phyloP scores from a whole-genome alignment of 2,329 filamentous ascomycete genomes.

The Bipolaris oryzae region DNA sequence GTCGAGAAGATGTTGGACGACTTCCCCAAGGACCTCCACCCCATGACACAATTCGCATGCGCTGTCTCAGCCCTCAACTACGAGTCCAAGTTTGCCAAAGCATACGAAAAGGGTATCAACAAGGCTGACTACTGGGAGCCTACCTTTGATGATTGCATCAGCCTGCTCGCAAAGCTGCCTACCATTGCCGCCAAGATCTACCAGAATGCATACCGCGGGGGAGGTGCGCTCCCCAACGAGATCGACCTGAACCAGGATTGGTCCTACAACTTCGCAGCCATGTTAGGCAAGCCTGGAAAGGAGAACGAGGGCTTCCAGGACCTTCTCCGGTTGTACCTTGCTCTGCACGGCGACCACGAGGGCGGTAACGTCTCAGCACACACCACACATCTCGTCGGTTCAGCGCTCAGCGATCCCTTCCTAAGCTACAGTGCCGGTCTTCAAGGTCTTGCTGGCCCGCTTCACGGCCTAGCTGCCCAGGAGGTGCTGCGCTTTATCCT shows the following conservation, averaged over 20 bases:
- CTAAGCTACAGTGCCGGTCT: conserved; percentile 95
- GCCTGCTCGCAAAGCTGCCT: conserved; percentile 91
- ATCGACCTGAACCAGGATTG: conserved; percentile 89
- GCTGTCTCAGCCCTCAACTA: conserved; percentile 96
- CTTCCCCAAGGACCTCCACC: conserved; percentile 89
- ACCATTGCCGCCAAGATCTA: conserved; percentile 98
- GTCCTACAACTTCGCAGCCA: conserved; percentile 97
- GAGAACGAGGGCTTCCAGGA: conserved; percentile 96
- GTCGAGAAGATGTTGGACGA: conserved; percentile 86
- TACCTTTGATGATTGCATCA: conserved; percentile 94
- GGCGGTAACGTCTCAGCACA: conserved; percentile 98
- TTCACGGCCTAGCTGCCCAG: conserved; percentile 92
- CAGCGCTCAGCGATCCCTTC: conserved; percentile 92
- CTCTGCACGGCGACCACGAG: conserved; percentile 97
- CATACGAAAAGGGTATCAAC: conserved; percentile 86
- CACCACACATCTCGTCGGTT: conserved; percentile 91
- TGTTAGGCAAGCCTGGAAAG: conserved; percentile 88
- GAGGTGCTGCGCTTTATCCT: conserved; percentile 97
- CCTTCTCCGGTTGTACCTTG: conserved; percentile 88
- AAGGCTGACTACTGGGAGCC: conserved; percentile 99
- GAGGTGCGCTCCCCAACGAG: conserved; percentile 75
- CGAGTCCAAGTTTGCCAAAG: conserved; percentile 90
- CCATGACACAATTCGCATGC: conserved; percentile 97
- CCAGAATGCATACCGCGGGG: conserved; percentile 80
- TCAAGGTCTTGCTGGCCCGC: conserved; percentile 90